A percentile compares a stretch with the other conserved stretches of the same genome.
phyloP scores from a whole-genome alignment of 2,329 filamentous ascomycete species.

The Phyllosticta capitalensis region DNA sequence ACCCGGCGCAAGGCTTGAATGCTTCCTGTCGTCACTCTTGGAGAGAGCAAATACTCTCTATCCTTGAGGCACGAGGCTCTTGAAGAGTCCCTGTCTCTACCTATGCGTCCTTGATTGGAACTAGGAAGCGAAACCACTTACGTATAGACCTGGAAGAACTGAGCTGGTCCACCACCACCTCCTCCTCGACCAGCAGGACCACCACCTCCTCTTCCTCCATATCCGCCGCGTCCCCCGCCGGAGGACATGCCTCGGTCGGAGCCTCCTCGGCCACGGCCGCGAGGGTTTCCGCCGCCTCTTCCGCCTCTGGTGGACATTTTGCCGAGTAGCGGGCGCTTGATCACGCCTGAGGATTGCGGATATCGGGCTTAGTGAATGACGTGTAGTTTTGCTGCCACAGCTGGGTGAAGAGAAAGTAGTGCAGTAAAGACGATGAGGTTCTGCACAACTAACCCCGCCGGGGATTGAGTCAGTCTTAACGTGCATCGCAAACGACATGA shows the following conservation, averaged over 20 bases:
- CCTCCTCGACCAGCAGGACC: too few relatives aligned
- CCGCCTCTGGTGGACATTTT: not conserved
- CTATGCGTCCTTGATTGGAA: too few relatives aligned
- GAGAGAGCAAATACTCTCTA: too few relatives aligned
- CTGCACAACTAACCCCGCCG: too few relatives aligned
- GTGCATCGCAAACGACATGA: not conserved
- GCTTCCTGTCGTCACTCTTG: too few relatives aligned
- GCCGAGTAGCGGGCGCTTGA: not conserved
- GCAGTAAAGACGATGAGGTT: not conserved
- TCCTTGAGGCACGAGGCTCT: too few relatives aligned
- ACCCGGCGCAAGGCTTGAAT: too few relatives aligned
- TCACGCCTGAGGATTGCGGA: not conserved
- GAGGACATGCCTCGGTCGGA: slow-evolving; percentile 9
- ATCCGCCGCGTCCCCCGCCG: slow-evolving; percentile 11
- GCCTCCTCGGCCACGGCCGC: slow-evolving; percentile 8
- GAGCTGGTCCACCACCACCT: not conserved
- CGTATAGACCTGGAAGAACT: slow-evolving; percentile 1
- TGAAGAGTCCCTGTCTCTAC: too few relatives aligned
- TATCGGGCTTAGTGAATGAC: not conserved
- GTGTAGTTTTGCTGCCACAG: not conserved
- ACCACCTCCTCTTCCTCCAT: not conserved
- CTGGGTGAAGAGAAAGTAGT: not conserved
- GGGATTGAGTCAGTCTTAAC: not conserved
- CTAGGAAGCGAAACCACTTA: not conserved
- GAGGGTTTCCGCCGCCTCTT: not conserved